Conservation (phyloP, 2,329 filamentous ascomycete genomes). For the Aspergillus neoniger region DNA sequence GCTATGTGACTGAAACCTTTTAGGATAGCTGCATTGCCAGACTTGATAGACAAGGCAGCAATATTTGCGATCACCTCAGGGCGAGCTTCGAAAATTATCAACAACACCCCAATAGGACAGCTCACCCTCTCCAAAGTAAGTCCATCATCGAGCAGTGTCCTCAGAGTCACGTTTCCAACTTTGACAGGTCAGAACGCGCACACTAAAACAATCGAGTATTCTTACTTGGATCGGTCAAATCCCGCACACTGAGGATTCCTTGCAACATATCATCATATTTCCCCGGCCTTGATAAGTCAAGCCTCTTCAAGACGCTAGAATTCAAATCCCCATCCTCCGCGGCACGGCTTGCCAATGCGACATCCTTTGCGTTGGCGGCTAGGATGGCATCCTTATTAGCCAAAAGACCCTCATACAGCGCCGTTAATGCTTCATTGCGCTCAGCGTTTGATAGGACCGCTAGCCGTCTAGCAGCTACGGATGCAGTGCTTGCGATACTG, state of each 20-base stretch:
- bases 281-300: constrained; percentile 81
- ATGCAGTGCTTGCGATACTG: constrained; percentile 76
- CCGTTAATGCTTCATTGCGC: constrained; percentile 81
- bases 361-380: constrained; percentile 80
- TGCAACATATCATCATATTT: constrained; percentile 99
- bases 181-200: constrained; percentile 9
- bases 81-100: constrained; percentile 97
- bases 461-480: constrained; percentile 77
- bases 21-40: constrained; percentile 92
- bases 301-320: constrained; percentile 79
- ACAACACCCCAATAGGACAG: constrained; percentile 92
- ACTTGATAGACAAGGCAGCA: constrained; percentile 92
- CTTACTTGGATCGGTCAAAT: constrained; percentile 81
- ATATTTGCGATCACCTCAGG: constrained; percentile 99
- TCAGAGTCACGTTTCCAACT: constrained; percentile 83
- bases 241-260: constrained; percentile 85
- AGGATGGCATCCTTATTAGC: constrained; percentile 74
- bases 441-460: constrained; percentile 74
- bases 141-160: constrained; percentile 82
- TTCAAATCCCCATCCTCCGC: constrained; percentile 75
- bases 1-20: constrained; percentile 61
- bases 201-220: constrained; percentile 19
- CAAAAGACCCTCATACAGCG: constrained; percentile 76
- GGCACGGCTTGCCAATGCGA: constrained; percentile 71
- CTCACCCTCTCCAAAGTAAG: constrained; percentile 84